These are phyloP conservation scores for Arthrobotrys sphaeroides DNA, from an alignment of 2,329 filamentous ascomycete species.

Conservation along the genomic window DNA sequence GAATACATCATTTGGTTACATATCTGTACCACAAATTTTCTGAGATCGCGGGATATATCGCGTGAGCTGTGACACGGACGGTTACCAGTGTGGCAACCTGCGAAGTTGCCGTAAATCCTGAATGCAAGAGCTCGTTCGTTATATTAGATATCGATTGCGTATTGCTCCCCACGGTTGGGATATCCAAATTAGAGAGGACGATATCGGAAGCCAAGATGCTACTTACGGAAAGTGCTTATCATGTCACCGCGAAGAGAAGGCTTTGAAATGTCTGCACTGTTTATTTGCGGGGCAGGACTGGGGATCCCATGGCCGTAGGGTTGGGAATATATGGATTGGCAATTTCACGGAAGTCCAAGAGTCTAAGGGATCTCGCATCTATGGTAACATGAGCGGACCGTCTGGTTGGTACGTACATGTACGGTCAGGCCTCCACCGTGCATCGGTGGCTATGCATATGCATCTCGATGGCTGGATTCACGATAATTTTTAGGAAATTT, in stretches of 20 bases:
- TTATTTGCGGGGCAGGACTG: neutral
- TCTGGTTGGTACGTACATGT: too few species aligned
- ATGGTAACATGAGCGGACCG: neutral
- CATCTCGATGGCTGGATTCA: too few species aligned
- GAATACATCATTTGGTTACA: too few species aligned
- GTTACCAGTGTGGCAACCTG: too few species aligned
- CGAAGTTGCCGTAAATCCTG: neutral
- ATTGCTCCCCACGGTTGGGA: neutral
- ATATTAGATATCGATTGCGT: neutral
- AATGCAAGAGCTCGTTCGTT: neutral
- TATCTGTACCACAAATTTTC: too few species aligned
- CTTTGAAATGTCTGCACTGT: constrained; percentile 13
- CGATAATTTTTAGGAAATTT: too few species aligned
- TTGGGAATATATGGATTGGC: neutral
- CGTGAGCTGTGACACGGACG: too few species aligned
- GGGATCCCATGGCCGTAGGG: neutral
- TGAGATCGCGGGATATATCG: too few species aligned
- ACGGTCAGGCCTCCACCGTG: too few species aligned
- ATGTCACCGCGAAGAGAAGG: neutral
- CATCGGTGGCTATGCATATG: too few species aligned
- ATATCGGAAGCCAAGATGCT: constrained; percentile 5
- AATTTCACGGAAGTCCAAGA: neutral
- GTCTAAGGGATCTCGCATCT: neutral
- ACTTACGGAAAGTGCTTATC: neutral
- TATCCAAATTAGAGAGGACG: neutral